Conservation (phyloP, 148 eudicot species). For the Euryodendron excelsum region DNA sequence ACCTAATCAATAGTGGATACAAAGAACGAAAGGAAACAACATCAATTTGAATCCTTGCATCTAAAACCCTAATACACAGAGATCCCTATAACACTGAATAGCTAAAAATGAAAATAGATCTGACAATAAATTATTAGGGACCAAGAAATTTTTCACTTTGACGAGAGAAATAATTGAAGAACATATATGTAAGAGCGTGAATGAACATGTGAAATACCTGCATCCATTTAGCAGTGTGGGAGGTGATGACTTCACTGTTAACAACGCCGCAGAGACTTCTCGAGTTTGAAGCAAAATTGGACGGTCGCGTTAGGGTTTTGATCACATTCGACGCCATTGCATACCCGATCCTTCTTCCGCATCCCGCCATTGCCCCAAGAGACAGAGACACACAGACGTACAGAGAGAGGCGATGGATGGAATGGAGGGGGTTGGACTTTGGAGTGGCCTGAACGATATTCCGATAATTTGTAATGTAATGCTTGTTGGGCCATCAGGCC, state of each 20-base stretch:
- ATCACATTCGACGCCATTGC: slow-evolving; percentile 1
- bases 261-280: not conserved
- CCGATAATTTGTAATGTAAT: too few relatives aligned
- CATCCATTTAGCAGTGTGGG: slow-evolving; percentile 6
- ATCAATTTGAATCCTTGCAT: not conserved
- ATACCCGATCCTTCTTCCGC: not conserved
- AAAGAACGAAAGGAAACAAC: not conserved
- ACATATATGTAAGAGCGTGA: not conserved
- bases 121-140: not conserved
- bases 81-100: not conserved
- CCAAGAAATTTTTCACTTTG: not conserved
- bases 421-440: too few relatives aligned
- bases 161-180: not conserved
- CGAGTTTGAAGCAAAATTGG: not conserved
- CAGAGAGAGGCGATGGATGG: too few relatives aligned
- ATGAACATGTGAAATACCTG: not conserved
- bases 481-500: too few relatives aligned
- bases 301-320: not conserved
- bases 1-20: not conserved
- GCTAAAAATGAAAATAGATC: not conserved
- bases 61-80: not conserved
- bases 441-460: too few relatives aligned
- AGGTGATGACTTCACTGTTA: not conserved
- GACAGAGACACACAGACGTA: too few relatives aligned
- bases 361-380: too few relatives aligned